phyloP scores from a whole-genome alignment of 2,329 filamentous ascomycete genomes.

The Aspergillus texensis region DNA sequence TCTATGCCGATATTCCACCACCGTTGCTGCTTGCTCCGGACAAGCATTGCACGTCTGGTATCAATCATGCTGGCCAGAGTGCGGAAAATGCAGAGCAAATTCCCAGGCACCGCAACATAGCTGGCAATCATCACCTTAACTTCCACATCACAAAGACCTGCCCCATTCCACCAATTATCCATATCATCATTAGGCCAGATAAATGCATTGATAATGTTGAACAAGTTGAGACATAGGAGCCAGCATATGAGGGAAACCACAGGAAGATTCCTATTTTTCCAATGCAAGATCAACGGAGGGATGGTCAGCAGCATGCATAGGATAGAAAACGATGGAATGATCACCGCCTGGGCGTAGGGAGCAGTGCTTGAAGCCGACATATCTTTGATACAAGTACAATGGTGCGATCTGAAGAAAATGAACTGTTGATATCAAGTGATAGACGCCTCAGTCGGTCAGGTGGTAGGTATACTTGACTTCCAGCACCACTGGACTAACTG shows the following conservation, averaged over 20 bases:
- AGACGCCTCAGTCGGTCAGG: background rate
- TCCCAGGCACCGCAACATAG: conserved; percentile 55
- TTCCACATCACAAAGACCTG: conserved; percentile 66
- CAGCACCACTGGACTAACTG: background rate
- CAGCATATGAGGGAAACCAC: conserved; percentile 60
- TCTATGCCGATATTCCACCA: conserved; percentile 54
- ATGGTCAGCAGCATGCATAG: conserved; percentile 57
- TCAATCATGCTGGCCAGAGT: conserved; percentile 64
- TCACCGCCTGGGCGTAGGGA: conserved; percentile 36
- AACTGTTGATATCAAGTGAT: background rate
- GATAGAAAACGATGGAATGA: conserved; percentile 53
- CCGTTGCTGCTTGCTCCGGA: conserved; percentile 53
- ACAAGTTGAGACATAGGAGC: conserved; percentile 59
- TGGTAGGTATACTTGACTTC: background rate
- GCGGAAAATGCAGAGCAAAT: conserved; percentile 61
- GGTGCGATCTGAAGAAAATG: background rate
- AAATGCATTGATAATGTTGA: conserved; percentile 63
- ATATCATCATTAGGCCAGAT: conserved; percentile 66
- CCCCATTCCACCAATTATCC: conserved; percentile 59
- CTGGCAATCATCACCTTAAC: conserved; percentile 59
- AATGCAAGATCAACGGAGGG: conserved; percentile 63
- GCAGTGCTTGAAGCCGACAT: conserved; percentile 11
- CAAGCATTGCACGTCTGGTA: conserved; percentile 56
- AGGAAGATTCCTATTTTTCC: conserved; percentile 62
- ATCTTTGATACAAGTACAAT: background rate